phyloP scores from a whole-genome alignment of 116 monocot genomes.

The Iris pallida region DNA sequence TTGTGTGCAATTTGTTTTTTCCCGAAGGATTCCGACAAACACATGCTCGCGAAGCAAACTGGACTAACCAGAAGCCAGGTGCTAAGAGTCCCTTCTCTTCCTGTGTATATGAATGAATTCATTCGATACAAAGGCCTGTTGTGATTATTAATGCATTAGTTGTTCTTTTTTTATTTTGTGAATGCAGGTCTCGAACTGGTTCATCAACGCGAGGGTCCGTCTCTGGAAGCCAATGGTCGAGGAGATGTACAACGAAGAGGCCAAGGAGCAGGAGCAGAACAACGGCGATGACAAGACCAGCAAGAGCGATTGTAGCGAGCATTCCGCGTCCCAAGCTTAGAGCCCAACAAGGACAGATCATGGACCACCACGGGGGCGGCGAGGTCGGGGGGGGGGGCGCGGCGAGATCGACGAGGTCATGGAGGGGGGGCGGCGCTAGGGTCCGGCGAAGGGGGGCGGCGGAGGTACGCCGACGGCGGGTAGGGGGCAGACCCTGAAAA shows the following conservation, averaged over 20 bases:
- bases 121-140: neutral
- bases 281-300: constrained; percentile 17
- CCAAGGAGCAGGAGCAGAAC: constrained; percentile 49
- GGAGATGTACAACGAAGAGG: constrained; percentile 80
- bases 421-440: too few relatives aligned
- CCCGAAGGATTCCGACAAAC: constrained; percentile 90
- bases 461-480: too few relatives aligned
- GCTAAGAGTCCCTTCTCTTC: neutral
- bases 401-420: too few relatives aligned
- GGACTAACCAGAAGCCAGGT: constrained; percentile 94
- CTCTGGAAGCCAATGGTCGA: constrained; percentile 98
- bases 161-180: too few relatives aligned
- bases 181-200: constrained; percentile 82
- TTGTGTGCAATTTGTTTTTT: constrained; percentile 11
- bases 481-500: too few relatives aligned
- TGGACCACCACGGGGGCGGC: too few relatives aligned
- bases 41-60: constrained; percentile 93
- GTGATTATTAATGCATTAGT: neutral
- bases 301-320: constrained; percentile 15
- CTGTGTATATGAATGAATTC: neutral
- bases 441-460: too few relatives aligned
- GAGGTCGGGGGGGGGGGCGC: too few relatives aligned
- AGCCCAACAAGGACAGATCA: constrained; percentile 15
- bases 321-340: constrained; percentile 10
- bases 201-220: constrained; percentile 68